Conservation (phyloP, 139 green algal species). For the Closterium sp. region DNA sequence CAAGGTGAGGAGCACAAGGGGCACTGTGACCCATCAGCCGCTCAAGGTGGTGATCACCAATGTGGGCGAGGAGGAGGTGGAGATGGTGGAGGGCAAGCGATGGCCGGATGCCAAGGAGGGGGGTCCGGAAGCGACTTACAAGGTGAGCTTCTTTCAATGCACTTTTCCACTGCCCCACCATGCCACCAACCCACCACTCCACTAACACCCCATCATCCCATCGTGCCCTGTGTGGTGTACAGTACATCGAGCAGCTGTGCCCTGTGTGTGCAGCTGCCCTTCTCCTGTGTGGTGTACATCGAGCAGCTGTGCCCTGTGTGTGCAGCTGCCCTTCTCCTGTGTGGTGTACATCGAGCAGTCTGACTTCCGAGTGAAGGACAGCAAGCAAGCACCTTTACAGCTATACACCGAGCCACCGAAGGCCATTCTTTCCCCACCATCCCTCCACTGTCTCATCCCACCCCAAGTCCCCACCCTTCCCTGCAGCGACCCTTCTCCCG, state of each 20-base stretch:
- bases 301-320: too few species aligned
- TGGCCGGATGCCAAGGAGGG: slow-evolving; percentile 19
- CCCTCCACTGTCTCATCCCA: slow-evolving; percentile 11
- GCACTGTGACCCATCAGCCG: slow-evolving; percentile 85
- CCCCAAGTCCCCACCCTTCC: not conserved
- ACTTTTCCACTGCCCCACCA: not conserved
- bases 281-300: too few species aligned
- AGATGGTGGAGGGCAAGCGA: not conserved
- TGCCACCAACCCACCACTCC: not conserved
- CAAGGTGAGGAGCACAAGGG: too few species aligned
- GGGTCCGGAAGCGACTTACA: slow-evolving; percentile 1
- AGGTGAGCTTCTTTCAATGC: slow-evolving; percentile 1
- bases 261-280: too few species aligned
- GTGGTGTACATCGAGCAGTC: too few species aligned
- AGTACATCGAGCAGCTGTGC: slow-evolving; percentile 94
- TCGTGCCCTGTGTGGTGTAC: slow-evolving; percentile 73
- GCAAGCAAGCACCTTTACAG: too few species aligned
- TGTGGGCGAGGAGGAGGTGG: slow-evolving; percentile 34
- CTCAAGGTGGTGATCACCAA: slow-evolving; percentile 84
- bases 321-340: too few species aligned
- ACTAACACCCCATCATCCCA: too few species aligned
- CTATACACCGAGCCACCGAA: slow-evolving; percentile 35
- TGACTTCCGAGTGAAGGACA: slow-evolving; percentile 86
- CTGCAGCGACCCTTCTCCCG: slow-evolving; percentile 69
- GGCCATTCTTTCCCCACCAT: not conserved